These are phyloP conservation scores for Sonneratia caseolaris DNA, from an alignment of 345 rosid genomes.

Conservation along the genomic window DNA sequence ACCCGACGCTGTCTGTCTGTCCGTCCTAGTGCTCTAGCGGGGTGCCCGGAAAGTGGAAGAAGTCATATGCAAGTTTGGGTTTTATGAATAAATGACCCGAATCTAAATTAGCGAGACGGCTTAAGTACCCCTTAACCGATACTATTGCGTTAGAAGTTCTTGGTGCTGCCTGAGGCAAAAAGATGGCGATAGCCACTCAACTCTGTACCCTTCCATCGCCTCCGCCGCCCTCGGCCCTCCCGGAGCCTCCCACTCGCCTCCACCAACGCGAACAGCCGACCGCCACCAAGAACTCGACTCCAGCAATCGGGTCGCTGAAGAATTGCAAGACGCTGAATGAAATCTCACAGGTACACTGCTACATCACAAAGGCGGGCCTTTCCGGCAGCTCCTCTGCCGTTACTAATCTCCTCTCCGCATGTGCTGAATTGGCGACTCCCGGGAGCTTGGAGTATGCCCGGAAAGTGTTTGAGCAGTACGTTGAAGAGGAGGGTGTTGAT, in stretches of 20 bases:
- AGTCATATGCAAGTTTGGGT: constrained; percentile 15
- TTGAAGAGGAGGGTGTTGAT: constrained; percentile 16
- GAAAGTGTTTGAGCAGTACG: constrained; percentile 28
- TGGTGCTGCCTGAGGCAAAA: not conserved
- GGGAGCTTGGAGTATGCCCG: constrained; percentile 48
- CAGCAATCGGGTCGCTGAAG: constrained; percentile 14
- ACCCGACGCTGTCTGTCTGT: constrained; percentile 22
- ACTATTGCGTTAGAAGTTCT: not conserved
- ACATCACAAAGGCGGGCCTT: constrained; percentile 26
- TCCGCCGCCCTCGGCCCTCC: not conserved
- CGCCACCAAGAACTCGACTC: not conserved
- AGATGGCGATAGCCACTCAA: constrained; percentile 1
- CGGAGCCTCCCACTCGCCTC: not conserved
- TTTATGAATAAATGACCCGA: no score
- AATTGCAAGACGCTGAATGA: constrained; percentile 32
- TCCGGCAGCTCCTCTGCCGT: constrained; percentile 16
- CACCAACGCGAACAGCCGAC: not conserved
- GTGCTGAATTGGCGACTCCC: constrained; percentile 35
- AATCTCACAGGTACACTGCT: constrained; percentile 30
- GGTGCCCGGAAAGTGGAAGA: constrained; percentile 39
- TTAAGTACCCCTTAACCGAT: no score
- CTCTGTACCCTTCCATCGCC: not conserved
- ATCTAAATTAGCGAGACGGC: no score
- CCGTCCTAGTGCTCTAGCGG: constrained; percentile 29
- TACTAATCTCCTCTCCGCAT: constrained; percentile 28